Percentiles rank a stretch among this genome's conserved stretches.
Conservation (phyloP, 805 yeast genomes). For the Yamadazyma insecticola region DNA sequence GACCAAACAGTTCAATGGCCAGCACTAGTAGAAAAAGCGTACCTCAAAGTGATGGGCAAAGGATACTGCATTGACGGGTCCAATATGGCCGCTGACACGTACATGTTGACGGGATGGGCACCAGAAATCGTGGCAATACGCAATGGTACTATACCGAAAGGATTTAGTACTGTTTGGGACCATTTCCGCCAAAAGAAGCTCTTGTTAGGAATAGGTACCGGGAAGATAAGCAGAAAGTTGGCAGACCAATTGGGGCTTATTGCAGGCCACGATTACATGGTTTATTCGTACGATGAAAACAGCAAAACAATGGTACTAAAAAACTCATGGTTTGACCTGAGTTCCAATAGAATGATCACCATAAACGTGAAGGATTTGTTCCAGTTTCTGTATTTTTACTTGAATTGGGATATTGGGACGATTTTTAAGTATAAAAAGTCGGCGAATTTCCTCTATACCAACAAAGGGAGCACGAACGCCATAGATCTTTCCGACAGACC, state of each 20-base stretch:
- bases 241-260: conserved; percentile 36
- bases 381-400: conserved; percentile 48
- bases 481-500: conserved; percentile 29
- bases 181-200: conserved; percentile 13
- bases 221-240: conserved; percentile 31
- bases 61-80: conserved; percentile 71
- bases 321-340: conserved; percentile 40
- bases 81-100: conserved; percentile 69
- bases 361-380: conserved; percentile 18
- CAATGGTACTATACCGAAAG: conserved; percentile 28
- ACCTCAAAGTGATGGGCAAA: conserved; percentile 50
- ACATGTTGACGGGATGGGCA: conserved; percentile 61
- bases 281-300: no score
- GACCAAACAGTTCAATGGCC: conserved; percentile 50
- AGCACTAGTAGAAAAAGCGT: conserved; percentile 74
- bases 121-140: conserved; percentile 52
- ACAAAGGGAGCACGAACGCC: neutral
- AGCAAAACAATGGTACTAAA: conserved; percentile 20
- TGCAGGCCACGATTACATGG: conserved; percentile 68
- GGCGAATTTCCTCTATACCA: conserved; percentile 18
- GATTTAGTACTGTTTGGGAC: neutral
- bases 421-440: conserved; percentile 19
- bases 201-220: conserved; percentile 68
- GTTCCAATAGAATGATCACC: no score
- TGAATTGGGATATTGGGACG: conserved; percentile 57